A percentile compares a stretch with the other conserved stretches of the same genome.
phyloP scores from a whole-genome alignment of 805 yeast species.

The Saturnispora bothae region DNA sequence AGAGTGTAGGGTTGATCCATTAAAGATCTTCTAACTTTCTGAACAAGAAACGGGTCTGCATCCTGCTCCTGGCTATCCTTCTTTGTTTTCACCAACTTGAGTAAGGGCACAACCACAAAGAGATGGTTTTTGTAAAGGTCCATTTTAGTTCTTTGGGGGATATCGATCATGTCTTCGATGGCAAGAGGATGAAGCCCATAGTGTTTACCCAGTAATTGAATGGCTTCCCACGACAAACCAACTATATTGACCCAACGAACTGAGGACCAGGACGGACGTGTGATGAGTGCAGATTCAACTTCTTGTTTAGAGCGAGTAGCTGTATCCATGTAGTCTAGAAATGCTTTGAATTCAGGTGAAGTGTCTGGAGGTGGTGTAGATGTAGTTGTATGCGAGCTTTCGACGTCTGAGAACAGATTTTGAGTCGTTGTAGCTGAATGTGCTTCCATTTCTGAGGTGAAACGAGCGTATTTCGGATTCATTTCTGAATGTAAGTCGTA shows the following conservation, averaged over 20 bases:
- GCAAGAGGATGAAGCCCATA: conserved; percentile 44
- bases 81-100: conserved; percentile 31
- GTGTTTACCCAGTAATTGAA: conserved; percentile 33
- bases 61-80: neutral
- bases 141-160: conserved; percentile 49
- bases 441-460: too few relatives aligned
- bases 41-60: conserved; percentile 3
- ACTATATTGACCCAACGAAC: conserved; percentile 50
- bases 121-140: conserved; percentile 42
- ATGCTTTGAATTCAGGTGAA: conserved; percentile 3
- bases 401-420: neutral
- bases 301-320: conserved; percentile 19
- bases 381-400: neutral
- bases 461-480: conserved; percentile 11
- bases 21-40: conserved; percentile 23
- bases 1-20: conserved; percentile 24
- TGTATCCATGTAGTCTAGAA: conserved; percentile 12
- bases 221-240: conserved; percentile 54
- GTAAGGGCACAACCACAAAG: conserved; percentile 46
- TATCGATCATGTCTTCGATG: conserved; percentile 52
- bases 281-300: conserved; percentile 24
- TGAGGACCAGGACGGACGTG: conserved; percentile 36
- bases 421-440: too few relatives aligned
- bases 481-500: conserved; percentile 29
- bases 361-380: neutral